Base-by-base conservation (phyloP, 2,329 filamentous ascomycete genomes). In the Blastomyces emzantsi region DNA sequence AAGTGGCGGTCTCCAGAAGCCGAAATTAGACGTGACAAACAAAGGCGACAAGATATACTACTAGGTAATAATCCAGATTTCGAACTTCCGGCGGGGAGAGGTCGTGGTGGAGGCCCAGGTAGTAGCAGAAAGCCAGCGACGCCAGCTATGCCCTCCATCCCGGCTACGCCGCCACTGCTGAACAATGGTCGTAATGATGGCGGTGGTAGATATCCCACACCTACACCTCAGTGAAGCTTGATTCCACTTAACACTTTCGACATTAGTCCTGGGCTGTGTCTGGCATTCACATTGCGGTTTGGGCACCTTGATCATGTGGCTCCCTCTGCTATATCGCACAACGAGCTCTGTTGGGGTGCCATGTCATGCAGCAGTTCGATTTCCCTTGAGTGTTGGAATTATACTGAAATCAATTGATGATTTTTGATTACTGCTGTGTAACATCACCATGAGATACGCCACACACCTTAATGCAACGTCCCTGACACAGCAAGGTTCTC, bases 1-100 rank as follows among this genome's bases (percentile, higher is more conserved):
- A 87, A 87, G 65, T 97, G 93, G 92, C 85, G 79, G 74, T 68
- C 77, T 75, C 67, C 77, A 69, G 68, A 78, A 70, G 71, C 77
- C 63, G 78, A 76, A 25, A 75, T 78, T 47, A 77, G 79, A 49
- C 75, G 77, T 62, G 80, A 80, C 30, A 76, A 78, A 28, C 82
- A 81, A 71, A 79, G 85, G 69, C 83, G 84, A 65, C 85, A 88
- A 68, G 90, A 95, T 68, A 82, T 92, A 60, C 78, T 96, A 49
- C 80, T 96, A 64, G 86, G 87, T 70, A 86, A 81, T 55, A 96
- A 96, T 71, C 92, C 92, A 0, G 92, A 97, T 74, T 97, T 97
- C 76, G 83, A 88, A 67, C 74, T 97, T 56, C 47, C 59, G 36
- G 87, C 87, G 1, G 69, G 66, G 30, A 66, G 68, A 43, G 69